Conservation (phyloP, 2,329 filamentous ascomycete species). For the Pyrenochaeta sp. region DNA sequence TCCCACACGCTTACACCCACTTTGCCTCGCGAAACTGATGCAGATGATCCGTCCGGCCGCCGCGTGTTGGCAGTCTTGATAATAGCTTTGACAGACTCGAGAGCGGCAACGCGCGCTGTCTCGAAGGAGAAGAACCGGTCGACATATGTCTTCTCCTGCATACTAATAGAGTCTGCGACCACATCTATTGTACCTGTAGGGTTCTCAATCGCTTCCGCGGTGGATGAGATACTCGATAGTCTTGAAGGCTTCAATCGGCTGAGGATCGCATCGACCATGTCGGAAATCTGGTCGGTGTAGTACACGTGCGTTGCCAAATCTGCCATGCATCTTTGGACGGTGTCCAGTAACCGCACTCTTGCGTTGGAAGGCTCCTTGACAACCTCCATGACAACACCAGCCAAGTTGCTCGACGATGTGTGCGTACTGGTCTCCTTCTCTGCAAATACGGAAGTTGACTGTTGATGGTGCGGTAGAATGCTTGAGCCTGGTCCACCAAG, state of each 20-base stretch:
- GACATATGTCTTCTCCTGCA: conserved; percentile 61
- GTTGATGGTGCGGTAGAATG: conserved; percentile 50
- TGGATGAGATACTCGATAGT: conserved; percentile 53
- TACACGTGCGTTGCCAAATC: conserved; percentile 93
- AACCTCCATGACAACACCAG: conserved; percentile 49
- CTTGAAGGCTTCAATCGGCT: conserved; percentile 75
- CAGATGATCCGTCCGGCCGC: conserved; percentile 51
- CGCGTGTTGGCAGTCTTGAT: conserved; percentile 76
- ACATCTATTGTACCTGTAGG: conserved; percentile 59
- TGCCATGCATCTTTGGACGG: conserved; percentile 85
- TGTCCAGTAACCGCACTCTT: conserved; percentile 70
- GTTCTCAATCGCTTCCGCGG: conserved; percentile 61
- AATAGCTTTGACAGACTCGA: conserved; percentile 83
- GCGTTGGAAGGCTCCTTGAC: conserved; percentile 59
- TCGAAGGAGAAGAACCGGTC: conserved; percentile 71
- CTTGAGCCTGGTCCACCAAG: conserved; percentile 59
- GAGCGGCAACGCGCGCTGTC: conserved; percentile 69
- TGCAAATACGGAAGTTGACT: conserved; percentile 35
- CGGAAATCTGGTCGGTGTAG: conserved; percentile 93
- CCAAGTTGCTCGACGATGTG: conserved; percentile 26
- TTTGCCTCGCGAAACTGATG: conserved; percentile 73
- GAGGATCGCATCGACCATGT: conserved; percentile 88
- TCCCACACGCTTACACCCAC: conserved; percentile 90
- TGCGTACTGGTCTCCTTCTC: conserved; percentile 30
- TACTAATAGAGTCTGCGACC: conserved; percentile 57